Base-by-base conservation (phyloP, 371 early-diverging fungal species). In the Dentiscutata heterogama region DNA sequence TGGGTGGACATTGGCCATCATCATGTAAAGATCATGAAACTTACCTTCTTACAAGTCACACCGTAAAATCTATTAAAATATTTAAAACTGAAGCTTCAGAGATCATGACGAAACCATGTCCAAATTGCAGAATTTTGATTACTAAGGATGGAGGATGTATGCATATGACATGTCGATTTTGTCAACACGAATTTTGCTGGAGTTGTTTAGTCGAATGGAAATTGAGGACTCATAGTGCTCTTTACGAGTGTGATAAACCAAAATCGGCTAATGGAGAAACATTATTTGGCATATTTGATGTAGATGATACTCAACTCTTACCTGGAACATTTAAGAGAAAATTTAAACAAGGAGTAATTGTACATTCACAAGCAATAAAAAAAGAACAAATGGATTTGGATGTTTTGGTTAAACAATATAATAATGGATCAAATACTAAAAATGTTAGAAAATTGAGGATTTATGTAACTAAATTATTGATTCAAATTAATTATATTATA, bases 1-100 rank as follows among this genome's bases (percentile, higher is more conserved):
- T 27, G 3, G 65, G 65, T 67, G 78, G 78, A 22, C 78, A 78
- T 46, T 78, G 78, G 78, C 78, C 78, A 50, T 73, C 78, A 50
- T 70, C 68, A 35, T 78, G 78, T 64, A 50, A 67, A 67, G 78
- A 78, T 22, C 22, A 65, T 67, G 50, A 78, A 29, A 10, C 22
- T 29, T 78, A 78, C 20, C 42, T 42, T 51, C 27, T 20, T 42
- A 63, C 31, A n/a, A 78, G 53, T 53, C 61, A 61, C 5, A 46
- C 51, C 16, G 42, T 78, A n/a, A 35, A 65, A 25, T 3, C 4
- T 51, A 11, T 27, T 35, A 35, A 35, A 46, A 78, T 29, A 51
- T 6, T 39, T 7, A 58, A 58, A 58, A 10, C 51, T 11, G 3
- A 20, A 46, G 14, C 51, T 22, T 63, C 18, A 29, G 46, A 64